These are phyloP conservation scores for Eucalyptus regnans DNA, from an alignment of 345 rosid species.

Conservation along the genomic window DNA sequence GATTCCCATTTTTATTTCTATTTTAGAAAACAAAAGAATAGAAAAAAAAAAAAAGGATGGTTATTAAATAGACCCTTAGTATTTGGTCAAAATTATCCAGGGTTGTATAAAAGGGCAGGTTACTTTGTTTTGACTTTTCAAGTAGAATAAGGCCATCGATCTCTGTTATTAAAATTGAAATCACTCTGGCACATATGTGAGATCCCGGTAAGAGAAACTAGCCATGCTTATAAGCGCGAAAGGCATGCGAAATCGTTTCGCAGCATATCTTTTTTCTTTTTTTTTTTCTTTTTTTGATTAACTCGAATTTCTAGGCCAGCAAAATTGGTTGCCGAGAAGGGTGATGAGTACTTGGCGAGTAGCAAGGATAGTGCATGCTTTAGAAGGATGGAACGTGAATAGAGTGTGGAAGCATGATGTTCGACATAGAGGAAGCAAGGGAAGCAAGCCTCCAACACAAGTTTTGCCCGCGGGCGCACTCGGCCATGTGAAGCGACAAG, in stretches of 20 bases:
- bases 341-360: conserved; percentile 43
- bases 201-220: background rate
- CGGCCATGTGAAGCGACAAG: background rate
- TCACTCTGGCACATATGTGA: no score
- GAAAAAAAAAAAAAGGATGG: no score
- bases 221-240: background rate
- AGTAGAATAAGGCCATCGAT: no score
- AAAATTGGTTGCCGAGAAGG: conserved; percentile 53
- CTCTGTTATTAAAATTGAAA: no score
- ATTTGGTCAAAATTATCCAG: no score
- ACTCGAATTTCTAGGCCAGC: background rate
- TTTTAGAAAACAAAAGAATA: no score
- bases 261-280: background rate
- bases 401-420: conserved; percentile 19
- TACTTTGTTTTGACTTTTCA: no score
- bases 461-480: conserved; percentile 17
- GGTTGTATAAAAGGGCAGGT: no score
- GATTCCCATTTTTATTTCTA: no score
- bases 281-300: no score
- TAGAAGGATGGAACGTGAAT: conserved; percentile 33
- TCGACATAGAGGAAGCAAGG: conserved; percentile 22
- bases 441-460: conserved; percentile 33
- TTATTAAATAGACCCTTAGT: no score
- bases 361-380: conserved; percentile 39
- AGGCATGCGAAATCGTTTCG: background rate